Evolutionary conservation across 1,284 basidiomycete species (phyloP), one percentile per base, ranked within the genome.

Genomic region (Boletus mariae): DNA sequence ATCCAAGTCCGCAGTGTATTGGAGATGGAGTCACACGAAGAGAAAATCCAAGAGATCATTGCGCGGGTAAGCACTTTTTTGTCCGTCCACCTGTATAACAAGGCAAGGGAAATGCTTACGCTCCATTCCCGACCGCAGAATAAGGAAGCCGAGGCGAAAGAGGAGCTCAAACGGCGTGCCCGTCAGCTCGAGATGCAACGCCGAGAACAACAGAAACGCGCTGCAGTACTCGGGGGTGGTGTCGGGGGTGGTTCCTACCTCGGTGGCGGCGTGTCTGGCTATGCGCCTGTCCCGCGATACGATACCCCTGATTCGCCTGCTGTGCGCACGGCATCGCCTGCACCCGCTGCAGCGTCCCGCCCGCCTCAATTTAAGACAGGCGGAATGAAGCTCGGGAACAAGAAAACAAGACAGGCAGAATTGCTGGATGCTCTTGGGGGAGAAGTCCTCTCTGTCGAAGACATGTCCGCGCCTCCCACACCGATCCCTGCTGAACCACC

Each of bases 11-110:
- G 92, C 61, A 96, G 81, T 64, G 86, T 97, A 38, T 75, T 99
- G 61, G 97, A 98, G 78, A 98, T 98, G 88, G 97, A 99, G 76
- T 93, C 89, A 73, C 97, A 99, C 73, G 97, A 99, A 72, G 97
- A 99, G 76, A 98, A 98, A 78, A 98, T 99, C 59, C 95, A 99
- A 70, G 97, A 99, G 65, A 99, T 99, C 71, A 99, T 99, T 63
- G 92, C 94, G 20, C 80, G 90, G 70, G 92, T 93, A 65, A 56
- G 85, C 73, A 23, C 32, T 6, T 2, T n/a, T 34, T 38, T 29
- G 20, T 23, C 2, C 9, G 3, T 23, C 12, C 23, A n/a, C 25
- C 15, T 17, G 9, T 13, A 12, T 32, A 17, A 45, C 42, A 43
- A 28, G 42, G 17, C 42, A 31, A 20, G 43, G 8, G n/a, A 45